Evolutionary conservation across 108 stramenopile genomes (phyloP), one percentile per base, ranked within the genome.

Genomic region (Skeletonema tropicum): DNA sequence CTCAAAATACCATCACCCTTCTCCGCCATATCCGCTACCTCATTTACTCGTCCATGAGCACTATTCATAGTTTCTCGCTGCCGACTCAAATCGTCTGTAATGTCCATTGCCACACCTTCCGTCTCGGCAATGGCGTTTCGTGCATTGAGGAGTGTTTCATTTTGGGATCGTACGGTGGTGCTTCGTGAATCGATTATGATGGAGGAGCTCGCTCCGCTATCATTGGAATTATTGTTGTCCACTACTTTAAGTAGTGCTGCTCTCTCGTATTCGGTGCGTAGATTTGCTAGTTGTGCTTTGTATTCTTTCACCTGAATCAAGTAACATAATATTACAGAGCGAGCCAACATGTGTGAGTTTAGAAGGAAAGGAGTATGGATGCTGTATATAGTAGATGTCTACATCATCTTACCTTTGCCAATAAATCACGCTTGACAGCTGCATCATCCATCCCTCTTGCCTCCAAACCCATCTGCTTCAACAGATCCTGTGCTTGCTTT

Each of bases 381-480:
- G 33, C 33, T 3, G 7, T 7, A 35, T 35, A 3, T 3, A 2
- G 4, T 35, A 7, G 3, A 35, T 35, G 3, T 35, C 33, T n/a
- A n/a, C 26, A 29, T 45, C 42, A n/a, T 0, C 15, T 39, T 39
- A 38, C 38, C 38, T 38, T 38, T 38, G 38, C 8, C 38, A 38
- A 38, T 10, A 48, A 48, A 48, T 48, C 48, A 48, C 17, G 48
- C 17, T 48, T 48, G 0, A 48, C 48, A 48, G 17, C 17, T 6
- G 15, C 17, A 48, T 48, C 48, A 19, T 48, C 48, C 5, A 48
- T 6, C 48, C 48, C 48, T 73, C 70, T 60, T 32, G 69, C 61
- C 32, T 38, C 23, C 30, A 32, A 25, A 21, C 61, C 48, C 85
- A 85, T 85, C 30, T 66, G 26, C 5, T 83, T 65, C 30, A 85